A percentile compares a stretch with the other conserved stretches of the same genome.
Conservation (phyloP, 2,329 filamentous ascomycete species). For the Amauroascus niger region DNA sequence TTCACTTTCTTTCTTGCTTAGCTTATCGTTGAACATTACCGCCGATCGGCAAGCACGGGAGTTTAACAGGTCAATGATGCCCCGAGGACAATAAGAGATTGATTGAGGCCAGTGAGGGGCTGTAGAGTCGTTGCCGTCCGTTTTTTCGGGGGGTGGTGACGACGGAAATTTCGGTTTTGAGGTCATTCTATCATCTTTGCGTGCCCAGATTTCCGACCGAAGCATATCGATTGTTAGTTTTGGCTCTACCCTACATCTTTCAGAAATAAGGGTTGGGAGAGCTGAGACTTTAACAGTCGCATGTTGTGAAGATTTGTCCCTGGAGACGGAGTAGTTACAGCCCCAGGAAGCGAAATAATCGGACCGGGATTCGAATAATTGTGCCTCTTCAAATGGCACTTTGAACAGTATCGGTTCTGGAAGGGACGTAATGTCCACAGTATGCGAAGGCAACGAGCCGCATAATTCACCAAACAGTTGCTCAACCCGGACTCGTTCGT, state of each 20-base stretch:
- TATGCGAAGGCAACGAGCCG: conserved; percentile 11
- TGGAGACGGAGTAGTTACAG: conserved; percentile 49
- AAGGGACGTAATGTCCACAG: conserved; percentile 28
- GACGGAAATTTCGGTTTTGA: neutral
- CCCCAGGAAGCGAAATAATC: conserved; percentile 64
- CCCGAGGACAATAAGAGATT: conserved; percentile 61
- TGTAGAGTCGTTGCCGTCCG: neutral
- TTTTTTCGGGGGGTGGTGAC: neutral
- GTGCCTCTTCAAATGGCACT: conserved; percentile 50
- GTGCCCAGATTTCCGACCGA: conserved; percentile 62
- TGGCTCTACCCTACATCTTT: conserved; percentile 65
- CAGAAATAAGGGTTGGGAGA: conserved; percentile 62
- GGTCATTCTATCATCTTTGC: conserved; percentile 40
- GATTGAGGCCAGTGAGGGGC: conserved; percentile 46
- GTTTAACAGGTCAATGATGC: conserved; percentile 56
- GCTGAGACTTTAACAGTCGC: conserved; percentile 42
- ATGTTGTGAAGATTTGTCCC: conserved; percentile 11
- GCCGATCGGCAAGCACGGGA: conserved; percentile 42
- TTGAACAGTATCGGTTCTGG: conserved; percentile 54
- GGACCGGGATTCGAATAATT: conserved; percentile 47
- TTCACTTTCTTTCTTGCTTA: conserved; percentile 33
- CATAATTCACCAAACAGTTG: conserved; percentile 54
- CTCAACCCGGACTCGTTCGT: conserved; percentile 78
- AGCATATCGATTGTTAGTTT: conserved; percentile 63
- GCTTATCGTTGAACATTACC: conserved; percentile 44